Conservation (phyloP, 148 eudicot species). For the Polygonum aviculare region DNA sequence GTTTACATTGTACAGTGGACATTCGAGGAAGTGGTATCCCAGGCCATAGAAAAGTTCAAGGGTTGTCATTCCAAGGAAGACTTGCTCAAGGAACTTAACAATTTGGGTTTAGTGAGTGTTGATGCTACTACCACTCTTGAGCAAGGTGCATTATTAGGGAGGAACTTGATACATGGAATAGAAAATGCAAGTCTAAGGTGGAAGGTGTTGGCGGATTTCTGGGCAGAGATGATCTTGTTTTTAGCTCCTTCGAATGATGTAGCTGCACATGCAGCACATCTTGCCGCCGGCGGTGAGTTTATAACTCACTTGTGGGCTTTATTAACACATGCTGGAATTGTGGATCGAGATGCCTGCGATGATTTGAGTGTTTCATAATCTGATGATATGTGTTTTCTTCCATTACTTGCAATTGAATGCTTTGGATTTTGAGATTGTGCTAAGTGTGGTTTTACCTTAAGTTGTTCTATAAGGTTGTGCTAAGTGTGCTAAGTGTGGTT, state of each 20-base stretch:
- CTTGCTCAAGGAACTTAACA: neutral
- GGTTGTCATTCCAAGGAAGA: neutral
- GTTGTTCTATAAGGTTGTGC: too few species aligned
- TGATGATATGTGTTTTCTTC: too few species aligned
- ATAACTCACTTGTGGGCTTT: neutral
- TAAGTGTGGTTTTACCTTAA: too few species aligned
- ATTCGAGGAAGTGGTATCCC: neutral
- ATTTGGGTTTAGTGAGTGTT: neutral
- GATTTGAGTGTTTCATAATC: neutral
- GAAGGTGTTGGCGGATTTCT: neutral
- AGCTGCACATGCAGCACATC: neutral
- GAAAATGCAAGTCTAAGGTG: neutral
- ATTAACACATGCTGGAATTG: neutral
- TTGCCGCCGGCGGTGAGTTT: neutral
- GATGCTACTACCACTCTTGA: neutral
- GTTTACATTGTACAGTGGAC: neutral
- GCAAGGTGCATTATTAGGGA: neutral
- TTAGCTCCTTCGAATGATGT: neutral
- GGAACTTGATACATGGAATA: neutral
- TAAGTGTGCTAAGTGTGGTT: too few species aligned
- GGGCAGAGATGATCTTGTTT: neutral
- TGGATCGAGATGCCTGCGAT: neutral
- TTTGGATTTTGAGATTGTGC: too few species aligned
- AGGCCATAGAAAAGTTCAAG: neutral
- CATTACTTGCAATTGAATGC: too few species aligned